Conservation (phyloP, 768 basidiomycete genomes). For the Cyathus striatus region DNA sequence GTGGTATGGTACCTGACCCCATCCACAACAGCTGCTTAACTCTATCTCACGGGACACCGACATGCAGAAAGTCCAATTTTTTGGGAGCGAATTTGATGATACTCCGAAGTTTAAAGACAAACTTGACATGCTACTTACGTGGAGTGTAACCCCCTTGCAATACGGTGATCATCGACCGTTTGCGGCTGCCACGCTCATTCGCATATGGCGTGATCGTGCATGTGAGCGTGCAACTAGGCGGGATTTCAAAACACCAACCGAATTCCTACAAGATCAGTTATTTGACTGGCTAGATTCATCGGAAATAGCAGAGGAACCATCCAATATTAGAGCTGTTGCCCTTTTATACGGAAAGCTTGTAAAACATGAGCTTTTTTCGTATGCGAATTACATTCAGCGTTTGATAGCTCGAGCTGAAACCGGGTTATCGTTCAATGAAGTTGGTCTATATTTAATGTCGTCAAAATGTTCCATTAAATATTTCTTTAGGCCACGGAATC, state of each 20-base stretch:
- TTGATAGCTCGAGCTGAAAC: slow-evolving; percentile 76
- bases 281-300: slow-evolving; percentile 80
- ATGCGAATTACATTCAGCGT: slow-evolving; percentile 69
- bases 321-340: slow-evolving; percentile 56
- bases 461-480: slow-evolving; percentile 1
- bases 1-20: no score
- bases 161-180: slow-evolving; percentile 80
- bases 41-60: slow-evolving; percentile 66
- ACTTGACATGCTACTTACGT: slow-evolving; percentile 70
- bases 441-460: slow-evolving; percentile 18
- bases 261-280: slow-evolving; percentile 67
- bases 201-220: slow-evolving; percentile 54
- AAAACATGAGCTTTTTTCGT: slow-evolving; percentile 67
- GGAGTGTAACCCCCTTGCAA: slow-evolving; percentile 77
- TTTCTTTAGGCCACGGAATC: slow-evolving; percentile 40
- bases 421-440: slow-evolving; percentile 51
- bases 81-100: slow-evolving; percentile 40
- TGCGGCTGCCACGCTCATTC: slow-evolving; percentile 66
- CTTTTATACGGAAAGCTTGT: slow-evolving; percentile 70
- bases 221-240: slow-evolving; percentile 60
- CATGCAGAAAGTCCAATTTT: slow-evolving; percentile 53
- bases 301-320: slow-evolving; percentile 50
- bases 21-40: slow-evolving; percentile 59
- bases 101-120: slow-evolving; percentile 53
- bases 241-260: slow-evolving; percentile 53